phyloP scores from a whole-genome alignment of 208 protist species.

The Trypanosoma theileri region DNA sequence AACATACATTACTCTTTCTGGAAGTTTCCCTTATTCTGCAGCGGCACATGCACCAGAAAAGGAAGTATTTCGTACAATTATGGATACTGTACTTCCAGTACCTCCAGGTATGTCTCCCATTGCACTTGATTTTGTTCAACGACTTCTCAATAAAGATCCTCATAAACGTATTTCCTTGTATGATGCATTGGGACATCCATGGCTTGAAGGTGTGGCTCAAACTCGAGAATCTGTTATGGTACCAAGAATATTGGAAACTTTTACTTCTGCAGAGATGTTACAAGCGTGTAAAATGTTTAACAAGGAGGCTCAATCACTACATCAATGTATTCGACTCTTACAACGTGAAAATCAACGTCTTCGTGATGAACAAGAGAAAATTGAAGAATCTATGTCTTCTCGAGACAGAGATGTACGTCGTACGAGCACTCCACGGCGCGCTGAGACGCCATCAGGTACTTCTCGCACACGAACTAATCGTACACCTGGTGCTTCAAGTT shows the following conservation, averaged over 20 bases:
- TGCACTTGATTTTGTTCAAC: constrained; percentile 77
- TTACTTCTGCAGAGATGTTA: constrained; percentile 47
- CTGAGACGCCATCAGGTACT: constrained; percentile 57
- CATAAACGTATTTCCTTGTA: constrained; percentile 85
- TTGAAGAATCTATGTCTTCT: constrained; percentile 38
- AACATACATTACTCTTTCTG: constrained; percentile 96
- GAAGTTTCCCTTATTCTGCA: constrained; percentile 95
- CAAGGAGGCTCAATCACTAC: constrained; percentile 65
- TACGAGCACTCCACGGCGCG: constrained; percentile 48
- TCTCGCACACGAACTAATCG: constrained; percentile 50
- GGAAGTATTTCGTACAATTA: constrained; percentile 92
- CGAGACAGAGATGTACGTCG: constrained; percentile 22
- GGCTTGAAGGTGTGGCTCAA: constrained; percentile 80
- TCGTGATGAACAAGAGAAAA: constrained; percentile 46
- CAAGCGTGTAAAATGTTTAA: constrained; percentile 74
- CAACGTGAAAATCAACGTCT: constrained; percentile 66
- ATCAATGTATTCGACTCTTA: constrained; percentile 72
- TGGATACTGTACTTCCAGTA: constrained; percentile 78
- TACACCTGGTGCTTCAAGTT: constrained; percentile 32
- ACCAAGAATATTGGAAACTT: constrained; percentile 46
- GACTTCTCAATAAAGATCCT: constrained; percentile 90
- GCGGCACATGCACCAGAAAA: constrained; percentile 86
- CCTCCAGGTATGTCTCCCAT: constrained; percentile 64
- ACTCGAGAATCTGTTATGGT: constrained; percentile 75
- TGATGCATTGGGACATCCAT: constrained; percentile 84